A percentile compares a stretch with the other conserved stretches of the same genome.
phyloP scores from a whole-genome alignment of 805 yeast genomes.

The Yamadazyma insecticola region DNA sequence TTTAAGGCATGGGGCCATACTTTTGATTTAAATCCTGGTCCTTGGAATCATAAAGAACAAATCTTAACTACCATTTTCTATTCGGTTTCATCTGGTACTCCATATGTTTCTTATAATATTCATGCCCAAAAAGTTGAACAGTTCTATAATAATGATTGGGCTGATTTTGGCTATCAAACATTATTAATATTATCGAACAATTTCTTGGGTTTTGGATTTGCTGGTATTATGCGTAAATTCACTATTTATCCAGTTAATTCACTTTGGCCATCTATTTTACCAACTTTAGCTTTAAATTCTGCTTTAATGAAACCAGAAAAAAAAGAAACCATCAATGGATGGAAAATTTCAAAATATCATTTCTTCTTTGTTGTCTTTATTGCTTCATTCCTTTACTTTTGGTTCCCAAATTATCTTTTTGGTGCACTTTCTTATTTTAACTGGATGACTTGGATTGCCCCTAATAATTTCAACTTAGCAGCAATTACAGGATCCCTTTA shows the following conservation, averaged over 20 bases:
- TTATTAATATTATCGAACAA: conserved; percentile 21
- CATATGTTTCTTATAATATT: conserved; percentile 29
- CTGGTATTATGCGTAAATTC: conserved; percentile 26
- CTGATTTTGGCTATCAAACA: conserved; percentile 22
- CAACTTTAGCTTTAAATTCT: conserved; percentile 26
- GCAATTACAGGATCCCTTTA: conserved; percentile 41
- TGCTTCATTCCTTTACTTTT: conserved; percentile 38
- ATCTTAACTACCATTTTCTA: conserved; percentile 50
- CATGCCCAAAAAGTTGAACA: conserved; percentile 18
- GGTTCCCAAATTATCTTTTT: conserved; percentile 45
- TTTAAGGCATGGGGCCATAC: conserved; percentile 16
- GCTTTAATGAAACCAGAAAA: conserved; percentile 25
- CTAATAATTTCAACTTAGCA: conserved; percentile 47
- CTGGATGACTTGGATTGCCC: conserved; percentile 60
- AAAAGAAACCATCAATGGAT: conserved; percentile 25
- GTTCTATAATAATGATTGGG: conserved; percentile 24
- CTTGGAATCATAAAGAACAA: conserved; percentile 53
- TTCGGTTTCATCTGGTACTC: conserved; percentile 13
- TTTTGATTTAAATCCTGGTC: conserved; percentile 51
- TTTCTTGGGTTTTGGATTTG: conserved; percentile 28
- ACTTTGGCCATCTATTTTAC: conserved; percentile 26
- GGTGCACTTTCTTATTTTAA: conserved; percentile 40
- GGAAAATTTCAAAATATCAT: conserved; percentile 23
- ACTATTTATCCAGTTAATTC: conserved; percentile 22
- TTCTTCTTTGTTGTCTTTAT: conserved; percentile 17